Conservation (phyloP, 2,329 filamentous ascomycete species). For the Rhinocladiella mackenziei region DNA sequence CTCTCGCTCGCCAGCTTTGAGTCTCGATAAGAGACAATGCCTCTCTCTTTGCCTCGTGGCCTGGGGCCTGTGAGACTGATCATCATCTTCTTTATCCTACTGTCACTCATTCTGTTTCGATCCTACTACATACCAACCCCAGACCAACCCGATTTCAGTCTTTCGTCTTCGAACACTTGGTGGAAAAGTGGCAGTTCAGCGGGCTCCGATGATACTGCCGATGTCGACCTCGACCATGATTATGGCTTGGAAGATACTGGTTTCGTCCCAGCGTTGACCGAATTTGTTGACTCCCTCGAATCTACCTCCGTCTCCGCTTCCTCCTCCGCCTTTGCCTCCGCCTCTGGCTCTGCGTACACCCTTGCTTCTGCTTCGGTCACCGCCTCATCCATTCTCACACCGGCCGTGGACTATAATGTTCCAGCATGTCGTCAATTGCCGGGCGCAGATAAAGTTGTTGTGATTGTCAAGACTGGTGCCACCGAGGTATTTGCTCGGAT, state of each 20-base stretch:
- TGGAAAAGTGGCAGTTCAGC: conserved; percentile 1
- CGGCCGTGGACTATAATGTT: conserved; percentile 1
- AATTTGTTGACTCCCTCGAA: conserved; percentile 8
- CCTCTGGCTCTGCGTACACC: conserved; percentile 1
- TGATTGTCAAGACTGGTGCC: conserved; percentile 58
- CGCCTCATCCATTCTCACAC: not conserved
- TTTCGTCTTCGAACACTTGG: conserved; percentile 6
- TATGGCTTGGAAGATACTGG: not conserved
- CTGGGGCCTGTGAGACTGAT: conserved; percentile 13
- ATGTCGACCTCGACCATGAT: conserved; percentile 12
- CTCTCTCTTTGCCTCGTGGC: conserved; percentile 20
- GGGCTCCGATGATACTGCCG: conserved; percentile 1
- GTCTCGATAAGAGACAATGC: too few species aligned
- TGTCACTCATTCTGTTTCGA: conserved; percentile 18
- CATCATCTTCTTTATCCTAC: conserved; percentile 14
- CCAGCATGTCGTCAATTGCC: conserved; percentile 21
- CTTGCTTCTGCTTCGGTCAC: not conserved
- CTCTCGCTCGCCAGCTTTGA: too few species aligned
- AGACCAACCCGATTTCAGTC: not conserved
- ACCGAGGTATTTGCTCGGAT: conserved; percentile 52
- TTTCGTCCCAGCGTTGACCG: conserved; percentile 9
- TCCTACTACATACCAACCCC: conserved; percentile 19
- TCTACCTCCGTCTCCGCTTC: not conserved
- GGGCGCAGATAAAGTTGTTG: conserved; percentile 26
- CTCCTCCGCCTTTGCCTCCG: not conserved